Evolutionary conservation across 2,329 filamentous ascomycete species (phyloP).

Genomic region (Pseudopithomyces maydicus): DNA sequence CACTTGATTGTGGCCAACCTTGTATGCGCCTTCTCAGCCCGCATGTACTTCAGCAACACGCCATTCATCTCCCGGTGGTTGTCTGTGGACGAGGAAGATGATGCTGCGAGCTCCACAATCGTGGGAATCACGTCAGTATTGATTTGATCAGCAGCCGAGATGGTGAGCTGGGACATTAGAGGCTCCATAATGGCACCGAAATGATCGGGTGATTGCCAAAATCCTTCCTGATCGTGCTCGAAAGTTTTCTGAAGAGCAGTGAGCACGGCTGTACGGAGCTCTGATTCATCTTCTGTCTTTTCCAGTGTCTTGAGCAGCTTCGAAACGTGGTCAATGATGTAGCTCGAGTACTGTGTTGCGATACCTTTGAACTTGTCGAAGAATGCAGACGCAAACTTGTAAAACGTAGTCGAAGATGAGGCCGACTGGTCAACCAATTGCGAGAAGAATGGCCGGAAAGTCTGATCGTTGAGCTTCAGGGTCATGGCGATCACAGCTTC

Average conservation of each 20-base stretch:
- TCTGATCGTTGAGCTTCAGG: constrained; percentile 92
- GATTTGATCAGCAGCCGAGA: constrained; percentile 27
- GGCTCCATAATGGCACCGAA: constrained; percentile 74
- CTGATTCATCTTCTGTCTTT: constrained; percentile 51
- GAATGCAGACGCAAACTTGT: constrained; percentile 78
- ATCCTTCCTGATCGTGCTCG: constrained; percentile 88
- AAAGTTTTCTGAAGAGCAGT: constrained; percentile 76
- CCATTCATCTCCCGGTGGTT: constrained; percentile 91
- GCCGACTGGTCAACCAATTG: constrained; percentile 79
- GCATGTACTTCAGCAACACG: constrained; percentile 76
- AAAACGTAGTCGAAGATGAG: constrained; percentile 69
- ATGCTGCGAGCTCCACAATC: constrained; percentile 80
- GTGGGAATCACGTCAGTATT: constrained; percentile 69
- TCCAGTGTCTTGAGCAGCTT: constrained; percentile 59
- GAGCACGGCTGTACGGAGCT: constrained; percentile 73
- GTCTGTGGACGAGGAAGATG: constrained; percentile 77
- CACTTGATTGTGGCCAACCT: constrained; percentile 82
- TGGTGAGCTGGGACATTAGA: constrained; percentile 66
- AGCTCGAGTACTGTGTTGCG: constrained; percentile 88
- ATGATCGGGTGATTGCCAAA: constrained; percentile 92
- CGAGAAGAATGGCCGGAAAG: constrained; percentile 89
- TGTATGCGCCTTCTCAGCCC: constrained; percentile 71
- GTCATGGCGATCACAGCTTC: constrained; percentile 84
- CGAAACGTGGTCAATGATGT: constrained; percentile 77
- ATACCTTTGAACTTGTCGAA: constrained; percentile 85